Base-by-base conservation (phyloP, 1,284 basidiomycete species). In the Heterobasidion occidentale region DNA sequence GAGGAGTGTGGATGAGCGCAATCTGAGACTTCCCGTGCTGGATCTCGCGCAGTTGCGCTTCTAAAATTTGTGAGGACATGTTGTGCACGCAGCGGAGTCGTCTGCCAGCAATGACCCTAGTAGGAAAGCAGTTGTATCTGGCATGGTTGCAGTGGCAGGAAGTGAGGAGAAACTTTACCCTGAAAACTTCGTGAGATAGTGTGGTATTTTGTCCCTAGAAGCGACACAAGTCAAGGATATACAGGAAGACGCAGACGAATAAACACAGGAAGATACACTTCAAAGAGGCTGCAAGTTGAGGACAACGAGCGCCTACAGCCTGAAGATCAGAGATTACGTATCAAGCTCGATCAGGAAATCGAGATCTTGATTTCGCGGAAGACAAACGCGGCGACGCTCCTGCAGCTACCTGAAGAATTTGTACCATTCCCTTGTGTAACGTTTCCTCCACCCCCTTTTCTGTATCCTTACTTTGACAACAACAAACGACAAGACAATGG, bases 1-100 rank as follows among this genome's bases (percentile, higher is more conserved):
- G 80, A 9, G 82, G 70, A 9, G 68, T 66, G 65, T 82, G 77
- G 11, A 86, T 65, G 12, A 88, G 71, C 34, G 60, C 60, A 20
- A 62, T 46, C 15, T 17, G 49, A 9, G 60, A 57, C 9, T 33
- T 38, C 7, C 64, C 62, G 20, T 55, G 53, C 51, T 58, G 58
- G 17, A 67, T 45, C 11, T 42, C 12, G 11, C n/a, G 12, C 38
- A 42, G n/a, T 3, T n/a, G n/a, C 12, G 38, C 38, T 42, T 42
- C n/a, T 3, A 12, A 6, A 12, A n/a, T 42, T n/a, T 42, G 11
- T 12, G 38, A 42, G n/a, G 38, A 42, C 38, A 42, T 42, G 38
- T 42, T 12, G n/a, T n/a, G 38, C 38, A 11, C n/a, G 38, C 38
- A n/a, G n/a, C 38, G 11, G 38, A n/a, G 38, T 42, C 38, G 38